Base-by-base conservation (phyloP, 2,329 filamentous ascomycete genomes). In the Blumeriella jaapii region DNA sequence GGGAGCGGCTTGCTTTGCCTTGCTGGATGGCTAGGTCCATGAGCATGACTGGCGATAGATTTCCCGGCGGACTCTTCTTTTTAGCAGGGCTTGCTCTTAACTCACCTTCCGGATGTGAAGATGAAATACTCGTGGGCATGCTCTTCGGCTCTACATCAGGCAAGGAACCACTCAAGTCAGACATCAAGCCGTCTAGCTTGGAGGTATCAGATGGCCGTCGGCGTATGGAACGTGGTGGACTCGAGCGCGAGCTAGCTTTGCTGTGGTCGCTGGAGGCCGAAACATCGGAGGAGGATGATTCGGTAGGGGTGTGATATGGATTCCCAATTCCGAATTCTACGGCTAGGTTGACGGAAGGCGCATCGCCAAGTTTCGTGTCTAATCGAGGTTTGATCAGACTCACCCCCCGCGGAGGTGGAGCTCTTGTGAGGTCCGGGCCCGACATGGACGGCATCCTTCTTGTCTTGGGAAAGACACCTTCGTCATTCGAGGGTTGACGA, bases 221-320 rank as follows among this genome's bases (percentile, higher is more conserved):
- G 11, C 58, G 54, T 10, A 55, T 49, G 1, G 64, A 67, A 11
- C 59, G 56, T 6, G 71, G 65, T 3, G 71, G 67, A 43, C 69
- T 77, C 3, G 74, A 76, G 41, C 67, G 65, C 6, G 77, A 78
- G 49, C 77, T 82, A 1, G 68, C 60, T 40, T 70, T 69, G 48
- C 73, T 73, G 1, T 59, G 60, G n/a, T 68, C 65, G 36, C 74
- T 79, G 24, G 65, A 69, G 1, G 65, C 68, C 2, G 78, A 82
- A 28, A 68, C 67, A 12, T 69, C 74, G 0, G 79, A 83, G 0
- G 75, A 77, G 16, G 69, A 67, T 2, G 78, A 84, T 40, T 71
- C 68, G 1, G 74, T 73, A 0, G 72, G 61, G 3, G 69, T 67
- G 48, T 82, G 76, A 47, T 80, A 78, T 0, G 74, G 70, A 47